These are phyloP conservation scores for Hypoxylon sp. DNA, from an alignment of 2,329 filamentous ascomycete species.

Conservation along the genomic window DNA sequence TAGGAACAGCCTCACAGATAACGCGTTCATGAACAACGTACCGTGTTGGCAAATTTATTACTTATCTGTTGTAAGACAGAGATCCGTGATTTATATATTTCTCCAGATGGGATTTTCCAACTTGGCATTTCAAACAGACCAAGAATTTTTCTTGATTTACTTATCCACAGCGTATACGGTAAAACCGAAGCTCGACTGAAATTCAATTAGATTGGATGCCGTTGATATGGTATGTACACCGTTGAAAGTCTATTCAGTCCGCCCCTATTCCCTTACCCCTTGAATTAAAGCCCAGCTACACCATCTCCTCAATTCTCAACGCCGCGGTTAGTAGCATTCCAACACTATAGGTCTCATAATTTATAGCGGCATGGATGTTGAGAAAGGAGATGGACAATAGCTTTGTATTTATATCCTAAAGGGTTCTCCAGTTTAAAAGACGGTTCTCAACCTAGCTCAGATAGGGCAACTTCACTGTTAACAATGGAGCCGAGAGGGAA, in stretches of 20 bases:
- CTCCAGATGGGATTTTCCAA: neutral
- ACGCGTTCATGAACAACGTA: constrained; percentile 11
- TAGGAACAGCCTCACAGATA: constrained; percentile 18
- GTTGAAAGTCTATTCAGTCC: neutral
- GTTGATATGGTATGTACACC: constrained; percentile 2
- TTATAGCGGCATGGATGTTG: neutral
- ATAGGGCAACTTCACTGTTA: neutral
- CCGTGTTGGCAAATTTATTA: constrained; percentile 13
- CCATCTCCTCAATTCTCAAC: neutral
- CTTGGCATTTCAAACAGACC: neutral
- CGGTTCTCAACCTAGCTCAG: neutral
- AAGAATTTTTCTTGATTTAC: neutral
- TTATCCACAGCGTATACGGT: neutral
- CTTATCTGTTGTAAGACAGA: constrained; percentile 15
- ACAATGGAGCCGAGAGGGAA: neutral
- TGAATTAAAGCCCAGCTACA: neutral
- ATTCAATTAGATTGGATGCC: neutral
- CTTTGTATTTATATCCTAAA: constrained; percentile 1
- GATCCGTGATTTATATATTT: constrained; percentile 12
- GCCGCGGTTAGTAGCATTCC: neutral
- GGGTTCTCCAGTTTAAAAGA: neutral
- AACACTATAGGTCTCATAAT: neutral
- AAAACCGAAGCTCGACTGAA: no score
- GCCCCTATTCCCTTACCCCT: neutral
- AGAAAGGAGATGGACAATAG: neutral